phyloP scores from a whole-genome alignment of 139 green algal species.

The Nannochloris sp. region DNA sequence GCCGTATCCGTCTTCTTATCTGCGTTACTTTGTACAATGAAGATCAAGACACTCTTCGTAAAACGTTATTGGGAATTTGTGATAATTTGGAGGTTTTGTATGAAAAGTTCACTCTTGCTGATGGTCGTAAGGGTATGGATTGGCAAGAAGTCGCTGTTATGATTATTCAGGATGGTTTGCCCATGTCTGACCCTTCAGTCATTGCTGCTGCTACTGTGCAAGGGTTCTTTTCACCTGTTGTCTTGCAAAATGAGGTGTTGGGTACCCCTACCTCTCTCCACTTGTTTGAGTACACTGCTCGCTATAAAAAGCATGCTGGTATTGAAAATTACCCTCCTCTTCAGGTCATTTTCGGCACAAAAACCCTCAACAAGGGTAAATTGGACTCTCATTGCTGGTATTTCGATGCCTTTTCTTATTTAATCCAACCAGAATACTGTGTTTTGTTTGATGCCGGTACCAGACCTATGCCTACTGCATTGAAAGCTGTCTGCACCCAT shows the following conservation, averaged over 20 bases:
- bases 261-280: constrained; percentile 25
- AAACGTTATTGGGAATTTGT: constrained; percentile 36
- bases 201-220: constrained; percentile 21
- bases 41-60: constrained; percentile 36
- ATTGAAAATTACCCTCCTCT: constrained; percentile 38
- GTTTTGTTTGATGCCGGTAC: constrained; percentile 39
- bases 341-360: constrained; percentile 29
- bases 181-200: constrained; percentile 10
- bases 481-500: constrained; percentile 28
- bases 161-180: constrained; percentile 32
- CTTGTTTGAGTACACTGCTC: constrained; percentile 37
- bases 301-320: constrained; percentile 37
- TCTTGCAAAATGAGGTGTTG: constrained; percentile 20
- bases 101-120: constrained; percentile 26
- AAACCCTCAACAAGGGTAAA: constrained; percentile 31
- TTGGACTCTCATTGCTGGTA: constrained; percentile 39
- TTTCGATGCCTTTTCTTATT: constrained; percentile 35
- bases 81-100: constrained; percentile 37
- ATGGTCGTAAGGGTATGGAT: constrained; percentile 28
- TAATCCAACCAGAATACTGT: constrained; percentile 36
- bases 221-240: constrained; percentile 29
- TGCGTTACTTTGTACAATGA: constrained; percentile 40
- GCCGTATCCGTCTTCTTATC: constrained; percentile 33
- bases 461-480: constrained; percentile 25
- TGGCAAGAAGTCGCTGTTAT: constrained; percentile 33